phyloP scores from a whole-genome alignment of 306 rosid species.

The Fragaria ananassa region DNA sequence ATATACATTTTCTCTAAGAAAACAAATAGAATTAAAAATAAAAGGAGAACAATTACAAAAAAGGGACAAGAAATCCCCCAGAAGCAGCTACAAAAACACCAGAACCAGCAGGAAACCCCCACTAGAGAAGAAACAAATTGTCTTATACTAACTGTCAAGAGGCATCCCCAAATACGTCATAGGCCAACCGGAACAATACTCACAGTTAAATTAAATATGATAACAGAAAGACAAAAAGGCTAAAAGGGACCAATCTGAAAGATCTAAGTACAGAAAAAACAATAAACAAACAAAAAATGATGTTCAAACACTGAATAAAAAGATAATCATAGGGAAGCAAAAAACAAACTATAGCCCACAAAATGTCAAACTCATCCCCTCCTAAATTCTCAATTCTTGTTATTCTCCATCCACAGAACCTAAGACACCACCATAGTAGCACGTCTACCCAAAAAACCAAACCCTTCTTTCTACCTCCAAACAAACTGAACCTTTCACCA shows the following conservation, averaged over 20 bases:
- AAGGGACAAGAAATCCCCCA: neutral
- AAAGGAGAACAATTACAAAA: neutral
- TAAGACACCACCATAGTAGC: neutral
- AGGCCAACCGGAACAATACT: neutral
- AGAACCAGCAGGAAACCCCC: neutral
- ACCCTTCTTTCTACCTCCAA: neutral
- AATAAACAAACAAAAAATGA: neutral
- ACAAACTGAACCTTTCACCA: neutral
- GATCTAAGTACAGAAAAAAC: neutral
- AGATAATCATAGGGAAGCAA: neutral
- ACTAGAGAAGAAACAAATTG: neutral
- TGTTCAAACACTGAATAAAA: neutral
- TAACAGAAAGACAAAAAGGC: neutral
- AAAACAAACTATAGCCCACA: neutral
- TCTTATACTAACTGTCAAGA: neutral
- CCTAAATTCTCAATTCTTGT: neutral
- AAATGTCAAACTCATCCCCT: neutral
- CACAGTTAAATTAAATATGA: slow-evolving; percentile 7
- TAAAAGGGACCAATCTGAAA: slow-evolving; percentile 5
- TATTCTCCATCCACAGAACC: neutral
- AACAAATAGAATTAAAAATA: neutral
- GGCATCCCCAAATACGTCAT: neutral
- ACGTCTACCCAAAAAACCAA: neutral
- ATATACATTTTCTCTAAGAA: neutral
- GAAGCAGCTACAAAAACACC: neutral